Base-by-base conservation (phyloP, 192 early-diverging fungal species). In the Fimicolochytrium jonesii region DNA sequence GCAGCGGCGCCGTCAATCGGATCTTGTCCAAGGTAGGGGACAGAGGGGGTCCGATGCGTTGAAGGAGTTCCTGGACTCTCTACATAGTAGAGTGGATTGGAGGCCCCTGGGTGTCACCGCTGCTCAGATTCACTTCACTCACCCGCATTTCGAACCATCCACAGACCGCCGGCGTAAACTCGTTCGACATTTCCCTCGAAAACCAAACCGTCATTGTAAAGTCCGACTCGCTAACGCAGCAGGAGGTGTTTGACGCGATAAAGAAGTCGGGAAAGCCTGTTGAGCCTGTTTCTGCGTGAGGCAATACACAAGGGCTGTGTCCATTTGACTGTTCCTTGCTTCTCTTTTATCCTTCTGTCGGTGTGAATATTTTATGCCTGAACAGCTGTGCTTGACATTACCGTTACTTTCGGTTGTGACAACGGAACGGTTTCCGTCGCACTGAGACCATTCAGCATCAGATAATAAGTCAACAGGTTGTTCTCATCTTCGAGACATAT, bases 1-100 rank as follows among this genome's bases (percentile, higher is more conserved):
- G 90, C 82, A 78, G 77, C 22, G 80, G 80, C 64, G 90, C 90
- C 46, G 90, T 91, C 39, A 79, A 74, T 61, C 71, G 84, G 28
- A 87, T 85, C 34, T 66, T 91, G 33, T 70, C 34, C 56, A 86
- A 85, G 72, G 75, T 86, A 13, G 46, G 37, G 9, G 37, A 39
- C 7, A 39, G 37, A 39, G 17, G 37, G 37, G 9, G 17, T 39
- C 7, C 9, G 7, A 7, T 10, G 37, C 9, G 37, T 39, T 7
- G 17, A 39, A 39, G 37, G 37, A 39, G 17, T 17, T 39, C 17
- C 37, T 10, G 9, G 37, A 7, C 37, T 7, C 17, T 17, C 37
- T 17, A 17, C 37, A 10, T 39, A 17, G 37, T 39, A 7, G 37
- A 7, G 37, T 17, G 17, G 17, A 10, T 17, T 7, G 11, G 22